Evolutionary conservation across 108 stramenopile genomes (phyloP), one percentile per base, ranked within the genome.

Genomic region (Pseudonitzschia pungens): DNA sequence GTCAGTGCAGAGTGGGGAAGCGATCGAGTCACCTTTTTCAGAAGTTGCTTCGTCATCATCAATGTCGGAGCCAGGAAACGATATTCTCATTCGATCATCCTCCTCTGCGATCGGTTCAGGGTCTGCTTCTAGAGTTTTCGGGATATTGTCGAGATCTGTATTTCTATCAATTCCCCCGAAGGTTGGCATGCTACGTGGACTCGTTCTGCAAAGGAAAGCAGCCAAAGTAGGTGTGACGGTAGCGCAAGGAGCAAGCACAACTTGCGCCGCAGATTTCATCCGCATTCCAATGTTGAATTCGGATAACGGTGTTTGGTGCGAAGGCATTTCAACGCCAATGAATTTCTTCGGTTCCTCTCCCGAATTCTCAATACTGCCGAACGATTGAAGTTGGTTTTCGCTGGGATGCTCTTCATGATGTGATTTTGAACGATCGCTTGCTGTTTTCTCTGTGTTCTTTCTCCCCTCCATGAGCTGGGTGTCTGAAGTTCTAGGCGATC

Each of bases 191-290:
- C 54, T 74, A 31, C 69, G 60, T 27, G 64, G 69, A 51, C 69
- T 79, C 40, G 69, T 36, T 42, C 41, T 72, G 68, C 77, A 72
- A 64, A 84, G 66, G 32, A 70, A 60, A 12, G 63, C 83, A 22
- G 76, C 68, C 6, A 83, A 15, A 0, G 65, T 50, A 12, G 88
- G 88, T 21, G 91, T 83, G 9, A 91, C 87, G n/a, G 91, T 83
- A 4, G 89, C 87, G 65, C 93, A 95, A 12, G 93, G 93, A 18
- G 91, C 89, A n/a, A 95, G 81, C 70, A 95, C 83, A 12, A 89
- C 80, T 55, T 89, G 85, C 11, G 93, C 93, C 65, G 87, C 87
- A 20, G 75, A 83, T 70, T 83, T 86, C 16, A 90, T 78, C 16
- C 91, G 83, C 66, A 86, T 77, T 53, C 89, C 91, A 64, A 95